phyloP scores from a whole-genome alignment of 1,284 basidiomycete genomes.

The Phellopilus nigrolimitatus region DNA sequence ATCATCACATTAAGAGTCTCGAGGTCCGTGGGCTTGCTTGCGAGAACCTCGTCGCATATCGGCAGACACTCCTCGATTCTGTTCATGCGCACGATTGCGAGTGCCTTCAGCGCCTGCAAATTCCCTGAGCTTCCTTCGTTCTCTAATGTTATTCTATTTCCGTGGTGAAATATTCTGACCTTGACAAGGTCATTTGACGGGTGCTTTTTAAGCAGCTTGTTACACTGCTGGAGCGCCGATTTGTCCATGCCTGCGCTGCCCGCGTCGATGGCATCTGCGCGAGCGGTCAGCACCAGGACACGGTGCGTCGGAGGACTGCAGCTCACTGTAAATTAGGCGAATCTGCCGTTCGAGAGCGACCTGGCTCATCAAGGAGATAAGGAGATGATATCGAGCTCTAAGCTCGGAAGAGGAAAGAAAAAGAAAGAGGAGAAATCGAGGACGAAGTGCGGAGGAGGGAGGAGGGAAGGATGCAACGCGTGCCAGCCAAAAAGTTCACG shows the following conservation, averaged over 20 bases:
- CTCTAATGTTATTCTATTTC: background rate
- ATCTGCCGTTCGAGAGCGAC: constrained; percentile 69
- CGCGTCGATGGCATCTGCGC: constrained; percentile 74
- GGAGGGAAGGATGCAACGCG: background rate
- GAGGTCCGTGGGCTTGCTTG: constrained; percentile 62
- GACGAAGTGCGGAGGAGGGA: background rate
- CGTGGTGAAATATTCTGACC: constrained; percentile 35
- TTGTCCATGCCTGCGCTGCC: constrained; percentile 81
- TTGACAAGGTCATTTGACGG: constrained; percentile 70
- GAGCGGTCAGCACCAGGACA: background rate
- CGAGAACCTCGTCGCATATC: constrained; percentile 76
- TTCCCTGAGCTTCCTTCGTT: constrained; percentile 8
- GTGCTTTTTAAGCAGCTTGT: constrained; percentile 79
- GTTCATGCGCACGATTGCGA: constrained; percentile 75
- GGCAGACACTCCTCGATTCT: constrained; percentile 76
- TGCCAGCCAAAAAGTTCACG: background rate
- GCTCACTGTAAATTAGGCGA: constrained; percentile 74
- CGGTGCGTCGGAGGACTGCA: constrained; percentile 23
- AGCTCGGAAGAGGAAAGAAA: background rate
- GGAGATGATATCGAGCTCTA: background rate
- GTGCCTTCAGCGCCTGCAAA: constrained; percentile 71
- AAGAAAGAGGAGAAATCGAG: background rate
- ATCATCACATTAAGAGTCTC: constrained; percentile 72
- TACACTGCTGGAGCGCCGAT: constrained; percentile 76
- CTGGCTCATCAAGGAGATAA: constrained; percentile 33